Evolutionary conservation across 192 early-diverging fungal species (phyloP), one percentile per base, ranked within the genome.

Genomic region (Gamsiella multidivaricata): DNA sequence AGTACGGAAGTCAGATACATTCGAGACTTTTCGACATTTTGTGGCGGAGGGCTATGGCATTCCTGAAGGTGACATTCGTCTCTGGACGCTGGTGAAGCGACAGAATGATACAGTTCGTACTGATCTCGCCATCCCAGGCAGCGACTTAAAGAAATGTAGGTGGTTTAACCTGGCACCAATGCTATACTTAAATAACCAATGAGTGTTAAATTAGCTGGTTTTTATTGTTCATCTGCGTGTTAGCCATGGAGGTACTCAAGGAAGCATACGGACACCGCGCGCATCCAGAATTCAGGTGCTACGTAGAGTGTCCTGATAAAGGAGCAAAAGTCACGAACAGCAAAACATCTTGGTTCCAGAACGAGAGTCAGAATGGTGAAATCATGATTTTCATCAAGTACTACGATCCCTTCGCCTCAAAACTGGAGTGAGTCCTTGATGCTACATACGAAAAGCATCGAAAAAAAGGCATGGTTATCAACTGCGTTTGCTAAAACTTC

Each of bases 21-120:
- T 89, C 23, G 78, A 57, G 17, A 70, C 70, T 18, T 91, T 88
- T 61, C 85, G 90, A 80, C 55, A 80, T 26, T 63, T 67, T 4
- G 69, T 94, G 12, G 86, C 85, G 15, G 57, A 82, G 45, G 53
- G 69, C 32, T 72, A 88, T 43, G 72, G 80, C 31, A 43, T 89
- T 14, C 69, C 84, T 0, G 67, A 79, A 2, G 84, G 82, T 11
- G 73, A 85, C 36, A 81, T 96, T 54, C 86, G 95, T 14, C 55
- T 97, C 43, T 99, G 97, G 97, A 83, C 85, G 0, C 84, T 98
- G 70, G 90, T 94, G 14, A 91, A 89, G 15, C 90, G 97, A 5
- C 90, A 96, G 80, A 99, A 99, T 84, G 91, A 91, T 75, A 98
- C 97, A 0, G 63, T 94, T 26, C 88, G 97, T 36, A 91, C 92